Conservation (phyloP, 805 yeast species). For the Ogataea neopini region DNA sequence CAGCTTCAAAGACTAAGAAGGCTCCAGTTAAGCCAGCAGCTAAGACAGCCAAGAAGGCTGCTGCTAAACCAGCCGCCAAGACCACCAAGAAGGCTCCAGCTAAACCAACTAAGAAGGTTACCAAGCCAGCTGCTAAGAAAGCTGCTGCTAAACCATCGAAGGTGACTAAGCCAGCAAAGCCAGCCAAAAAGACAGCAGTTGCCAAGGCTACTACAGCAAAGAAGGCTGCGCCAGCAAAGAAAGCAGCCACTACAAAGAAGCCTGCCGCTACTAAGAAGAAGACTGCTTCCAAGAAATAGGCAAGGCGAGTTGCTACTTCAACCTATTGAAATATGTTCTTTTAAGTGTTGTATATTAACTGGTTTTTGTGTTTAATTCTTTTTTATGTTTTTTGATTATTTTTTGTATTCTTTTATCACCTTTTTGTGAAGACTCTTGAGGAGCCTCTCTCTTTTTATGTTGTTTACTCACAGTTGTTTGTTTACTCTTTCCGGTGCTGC, state of each 20-base stretch:
- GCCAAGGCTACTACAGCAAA: constrained; percentile 20
- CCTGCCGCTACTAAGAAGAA: constrained; percentile 17
- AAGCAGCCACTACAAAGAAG: constrained; percentile 26
- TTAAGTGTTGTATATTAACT: constrained; percentile 14
- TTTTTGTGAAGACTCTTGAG: neutral
- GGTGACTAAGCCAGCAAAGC: constrained; percentile 15
- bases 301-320: neutral
- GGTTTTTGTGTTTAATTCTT: constrained; percentile 5
- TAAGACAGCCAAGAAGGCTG: constrained; percentile 25
- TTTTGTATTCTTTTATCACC: neutral
- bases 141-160: constrained; percentile 26
- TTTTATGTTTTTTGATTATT: constrained; percentile 1
- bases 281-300: constrained; percentile 12
- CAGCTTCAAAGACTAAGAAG: constrained; percentile 24
- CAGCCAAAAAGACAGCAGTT: constrained; percentile 26
- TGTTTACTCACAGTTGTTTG: neutral
- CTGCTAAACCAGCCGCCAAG: constrained; percentile 21
- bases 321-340: constrained; percentile 2
- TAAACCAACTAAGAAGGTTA: constrained; percentile 20
- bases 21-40: constrained; percentile 25
- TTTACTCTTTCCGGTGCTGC: constrained; percentile 1
- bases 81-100: constrained; percentile 33
- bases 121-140: constrained; percentile 33
- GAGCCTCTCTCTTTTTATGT: neutral
- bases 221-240: constrained; percentile 31